A percentile compares a stretch with the other conserved stretches of the same genome.
Conservation (phyloP, 1,139 yeast species). For the Meyerozyma smithsonii region DNA sequence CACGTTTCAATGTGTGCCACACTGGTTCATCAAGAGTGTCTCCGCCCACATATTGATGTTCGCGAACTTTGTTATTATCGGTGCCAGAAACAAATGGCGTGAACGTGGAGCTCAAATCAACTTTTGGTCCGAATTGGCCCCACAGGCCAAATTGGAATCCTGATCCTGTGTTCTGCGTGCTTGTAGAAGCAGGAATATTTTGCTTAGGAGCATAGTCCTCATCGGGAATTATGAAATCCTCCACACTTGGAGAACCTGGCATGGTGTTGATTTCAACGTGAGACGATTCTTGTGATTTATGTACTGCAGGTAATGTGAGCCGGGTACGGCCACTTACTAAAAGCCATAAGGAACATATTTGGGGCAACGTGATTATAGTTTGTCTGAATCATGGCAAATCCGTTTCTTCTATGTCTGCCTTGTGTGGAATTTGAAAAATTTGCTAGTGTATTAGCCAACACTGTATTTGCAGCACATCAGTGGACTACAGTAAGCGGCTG, state of each 20-base stretch:
- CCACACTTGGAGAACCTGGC: constrained; percentile 5
- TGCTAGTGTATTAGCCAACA: constrained; percentile 66
- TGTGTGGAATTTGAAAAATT: constrained; percentile 27
- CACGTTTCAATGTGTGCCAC: constrained; percentile 61
- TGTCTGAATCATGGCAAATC: too few relatives aligned
- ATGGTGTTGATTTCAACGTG: background rate
- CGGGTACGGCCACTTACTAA: too few relatives aligned
- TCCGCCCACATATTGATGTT: constrained; percentile 75
- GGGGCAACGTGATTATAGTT: too few relatives aligned
- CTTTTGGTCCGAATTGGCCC: constrained; percentile 28
- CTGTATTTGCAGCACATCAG: constrained; percentile 44
- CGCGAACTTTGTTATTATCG: constrained; percentile 54
- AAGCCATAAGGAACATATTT: too few relatives aligned
- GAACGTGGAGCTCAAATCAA: constrained; percentile 37
- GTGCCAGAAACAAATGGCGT: constrained; percentile 33
- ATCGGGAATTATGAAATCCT: constrained; percentile 21
- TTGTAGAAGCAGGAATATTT: background rate
- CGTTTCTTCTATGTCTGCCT: background rate
- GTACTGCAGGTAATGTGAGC: background rate
- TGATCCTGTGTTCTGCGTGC: background rate
- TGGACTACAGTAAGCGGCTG: too few relatives aligned
- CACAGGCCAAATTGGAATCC: constrained; percentile 1
- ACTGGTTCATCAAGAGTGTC: constrained; percentile 86
- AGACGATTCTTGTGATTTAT: background rate
- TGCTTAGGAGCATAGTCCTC: constrained; percentile 10